Base-by-base conservation (phyloP, 352 stramenopile genomes). In the Phytophthora palmivora region DNA sequence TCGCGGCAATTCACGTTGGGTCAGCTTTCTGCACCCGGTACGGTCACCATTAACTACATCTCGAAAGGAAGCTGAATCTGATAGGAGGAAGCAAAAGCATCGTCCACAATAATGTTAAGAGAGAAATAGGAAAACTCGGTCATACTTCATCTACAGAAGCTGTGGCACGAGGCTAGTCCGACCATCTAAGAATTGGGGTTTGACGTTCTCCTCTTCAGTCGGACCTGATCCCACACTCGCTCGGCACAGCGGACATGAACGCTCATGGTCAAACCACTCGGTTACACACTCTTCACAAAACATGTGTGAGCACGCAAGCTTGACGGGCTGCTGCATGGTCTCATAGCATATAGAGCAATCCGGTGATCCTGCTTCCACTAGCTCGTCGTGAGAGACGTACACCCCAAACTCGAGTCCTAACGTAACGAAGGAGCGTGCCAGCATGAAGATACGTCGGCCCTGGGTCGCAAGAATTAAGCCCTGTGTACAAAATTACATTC, bases 301-400 rank as follows among this genome's bases (percentile, higher is more conserved):
- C 74, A 94, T 84, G 65, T 94, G 85, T 36, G 81, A 75, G 42
- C 85, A 94, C 46, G 68, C 70, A 18, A 94, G 78, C 47, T 92
- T 88, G 24, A 94, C 85, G 8, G 85, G 85, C 21, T 63, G 59
- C 6, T 80, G 68, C 85, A 94, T 91, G 2, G 67, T 26, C 32
- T 94, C 85, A 53, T 94, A 94, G 69, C 85, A 94, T 41, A 94
- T 94, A 11, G 83, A 91, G 58, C 85, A 94, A 48, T 94, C 83
- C 1, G 80, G 79, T 0, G 53, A 79, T 2, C 82, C 83, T 4
- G 79, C 72, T 67, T 91, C 79, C n/a, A 69, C 70, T 1, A 92
- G 38, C 15, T 89, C 85, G 3, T 87, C 83, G 1, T 72, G 70
- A 0, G 76, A 61, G 19, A 94, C 77, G 60, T 94, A 92, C 15